A percentile compares a stretch with the other conserved stretches of the same genome.
Conservation (phyloP, 2,329 filamentous ascomycete species). For the Talaromyces sp. region DNA sequence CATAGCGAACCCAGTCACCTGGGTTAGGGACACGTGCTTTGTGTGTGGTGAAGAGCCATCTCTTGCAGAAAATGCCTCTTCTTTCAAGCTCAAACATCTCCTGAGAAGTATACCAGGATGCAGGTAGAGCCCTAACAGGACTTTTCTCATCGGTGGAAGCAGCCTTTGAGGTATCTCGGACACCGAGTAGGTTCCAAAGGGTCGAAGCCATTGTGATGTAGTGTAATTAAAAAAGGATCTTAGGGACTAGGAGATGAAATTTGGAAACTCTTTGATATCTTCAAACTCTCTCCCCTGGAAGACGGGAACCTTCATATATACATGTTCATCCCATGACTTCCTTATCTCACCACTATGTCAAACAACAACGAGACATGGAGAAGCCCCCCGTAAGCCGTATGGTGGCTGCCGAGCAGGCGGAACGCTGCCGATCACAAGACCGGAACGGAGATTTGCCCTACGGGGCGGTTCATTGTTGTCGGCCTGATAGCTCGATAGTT, state of each 20-base stretch:
- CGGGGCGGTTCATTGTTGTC: not conserved
- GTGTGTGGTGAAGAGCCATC: constrained; percentile 39
- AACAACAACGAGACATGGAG: not conserved
- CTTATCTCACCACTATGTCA: not conserved
- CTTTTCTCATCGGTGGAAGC: constrained; percentile 20
- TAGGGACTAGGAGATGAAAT: not conserved
- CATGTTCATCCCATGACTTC: not conserved
- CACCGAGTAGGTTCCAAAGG: constrained; percentile 37
- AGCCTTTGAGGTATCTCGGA: constrained; percentile 23
- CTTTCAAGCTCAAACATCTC: constrained; percentile 53
- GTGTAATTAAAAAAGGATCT: not conserved
- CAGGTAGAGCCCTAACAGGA: constrained; percentile 44
- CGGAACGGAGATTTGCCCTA: constrained; percentile 12
- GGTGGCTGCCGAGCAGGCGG: not conserved
- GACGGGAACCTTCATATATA: not conserved
- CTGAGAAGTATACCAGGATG: constrained; percentile 43
- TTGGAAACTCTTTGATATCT: not conserved
- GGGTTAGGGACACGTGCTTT: constrained; percentile 45
- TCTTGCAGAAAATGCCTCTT: constrained; percentile 56
- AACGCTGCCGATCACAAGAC: constrained; percentile 16
- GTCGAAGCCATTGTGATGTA: constrained; percentile 17
- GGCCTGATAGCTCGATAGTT: not conserved
- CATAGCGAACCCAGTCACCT: constrained; percentile 55
- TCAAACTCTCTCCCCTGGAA: not conserved
- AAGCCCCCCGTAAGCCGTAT: not conserved